phyloP scores from a whole-genome alignment of 108 stramenopile species.

The Skeletonema potamos region DNA sequence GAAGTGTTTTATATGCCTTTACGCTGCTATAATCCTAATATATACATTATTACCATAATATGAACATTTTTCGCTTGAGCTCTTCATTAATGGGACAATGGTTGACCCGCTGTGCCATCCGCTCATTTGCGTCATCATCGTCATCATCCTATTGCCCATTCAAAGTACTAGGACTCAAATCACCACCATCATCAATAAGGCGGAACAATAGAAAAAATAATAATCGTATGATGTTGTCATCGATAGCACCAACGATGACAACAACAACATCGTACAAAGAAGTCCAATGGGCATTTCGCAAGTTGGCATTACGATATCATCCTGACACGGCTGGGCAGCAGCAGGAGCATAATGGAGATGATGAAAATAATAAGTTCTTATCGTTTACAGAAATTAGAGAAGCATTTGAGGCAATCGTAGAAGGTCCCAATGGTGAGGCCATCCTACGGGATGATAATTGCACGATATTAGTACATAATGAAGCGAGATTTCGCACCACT shows the following conservation, averaged over 20 bases:
- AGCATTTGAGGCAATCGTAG: slow-evolving; percentile 34
- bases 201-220: no score
- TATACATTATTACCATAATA: no score
- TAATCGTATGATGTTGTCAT: no score
- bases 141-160: slow-evolving; percentile 34
- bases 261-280: slow-evolving; percentile 11
- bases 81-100: no score
- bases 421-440: slow-evolving; percentile 26
- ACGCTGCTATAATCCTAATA: no score
- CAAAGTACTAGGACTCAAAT: slow-evolving; percentile 21
- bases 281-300: slow-evolving; percentile 27
- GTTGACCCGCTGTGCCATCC: not conserved
- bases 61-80: no score
- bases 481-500: no score
- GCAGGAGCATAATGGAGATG: not conserved
- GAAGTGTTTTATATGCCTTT: no score
- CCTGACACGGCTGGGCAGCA: slow-evolving; percentile 12
- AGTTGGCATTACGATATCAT: slow-evolving; percentile 34
- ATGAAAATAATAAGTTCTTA: not conserved
- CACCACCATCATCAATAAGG: no score
- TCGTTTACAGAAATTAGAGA: slow-evolving; percentile 21
- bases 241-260: no score
- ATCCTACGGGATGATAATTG: slow-evolving; percentile 10
- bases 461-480: not conserved
- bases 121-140: not conserved